Evolutionary conservation across 345 rosid species (phyloP).

Genomic region (Mangifera indica): DNA sequence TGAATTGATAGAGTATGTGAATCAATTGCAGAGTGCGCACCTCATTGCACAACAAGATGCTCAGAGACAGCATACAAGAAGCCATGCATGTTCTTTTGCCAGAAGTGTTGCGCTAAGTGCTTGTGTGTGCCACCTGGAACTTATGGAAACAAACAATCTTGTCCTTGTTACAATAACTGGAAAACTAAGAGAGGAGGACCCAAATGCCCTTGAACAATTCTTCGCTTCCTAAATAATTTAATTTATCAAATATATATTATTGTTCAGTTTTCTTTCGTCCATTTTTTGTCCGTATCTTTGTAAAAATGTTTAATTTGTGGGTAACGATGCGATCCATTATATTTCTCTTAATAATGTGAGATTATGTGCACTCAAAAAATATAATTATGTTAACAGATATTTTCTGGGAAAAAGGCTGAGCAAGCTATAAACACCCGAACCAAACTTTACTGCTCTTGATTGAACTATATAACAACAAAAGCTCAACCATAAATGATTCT

Average conservation of each 20-base stretch:
- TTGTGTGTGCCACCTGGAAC: slow-evolving; percentile 69
- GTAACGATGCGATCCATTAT: no score
- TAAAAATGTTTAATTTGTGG: no score
- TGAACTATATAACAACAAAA: no score
- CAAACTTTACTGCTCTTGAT: no score
- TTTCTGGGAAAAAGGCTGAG: no score
- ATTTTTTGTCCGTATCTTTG: neutral
- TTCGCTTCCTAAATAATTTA: neutral
- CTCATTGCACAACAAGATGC: slow-evolving; percentile 49
- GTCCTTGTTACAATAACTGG: slow-evolving; percentile 62
- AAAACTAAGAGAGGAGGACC: slow-evolving; percentile 59
- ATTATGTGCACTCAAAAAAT: no score
- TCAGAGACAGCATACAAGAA: slow-evolving; percentile 47
- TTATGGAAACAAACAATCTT: slow-evolving; percentile 51
- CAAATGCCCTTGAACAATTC: slow-evolving; percentile 47
- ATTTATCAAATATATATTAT: neutral
- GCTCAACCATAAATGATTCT: no score
- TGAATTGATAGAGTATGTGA: neutral
- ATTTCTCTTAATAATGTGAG: no score
- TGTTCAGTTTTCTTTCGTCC: neutral
- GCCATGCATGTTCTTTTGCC: slow-evolving; percentile 67
- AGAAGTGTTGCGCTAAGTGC: slow-evolving; percentile 63
- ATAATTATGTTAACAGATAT: no score
- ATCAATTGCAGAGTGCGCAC: slow-evolving; percentile 37
- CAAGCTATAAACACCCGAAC: no score